Conservation (phyloP, 2,329 filamentous ascomycete species). For the Ceratocystiopsis sp. region DNA sequence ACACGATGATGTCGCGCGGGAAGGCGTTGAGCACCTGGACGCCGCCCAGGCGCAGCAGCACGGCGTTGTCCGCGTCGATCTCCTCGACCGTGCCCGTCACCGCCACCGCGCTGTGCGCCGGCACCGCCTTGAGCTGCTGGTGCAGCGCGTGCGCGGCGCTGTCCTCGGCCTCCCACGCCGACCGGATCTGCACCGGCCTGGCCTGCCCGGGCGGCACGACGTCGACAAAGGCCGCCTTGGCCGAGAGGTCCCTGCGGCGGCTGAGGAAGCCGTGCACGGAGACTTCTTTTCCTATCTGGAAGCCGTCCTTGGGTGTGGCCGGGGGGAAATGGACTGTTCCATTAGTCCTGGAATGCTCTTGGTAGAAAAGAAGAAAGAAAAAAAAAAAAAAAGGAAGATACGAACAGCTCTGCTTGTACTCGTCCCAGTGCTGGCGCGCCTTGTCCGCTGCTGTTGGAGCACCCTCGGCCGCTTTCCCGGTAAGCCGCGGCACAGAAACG, state of each 20-base stretch:
- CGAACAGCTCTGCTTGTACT: conserved; percentile 28
- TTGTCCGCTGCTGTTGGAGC: too few species aligned
- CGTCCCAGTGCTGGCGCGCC: conserved; percentile 15
- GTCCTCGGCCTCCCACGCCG: conserved; percentile 21
- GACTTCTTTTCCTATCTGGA: conserved; percentile 22
- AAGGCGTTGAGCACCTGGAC: conserved; percentile 58
- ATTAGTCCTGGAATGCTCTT: too few species aligned
- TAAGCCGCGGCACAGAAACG: neutral
- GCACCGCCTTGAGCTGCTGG: conserved; percentile 26
- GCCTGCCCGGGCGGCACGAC: conserved; percentile 19
- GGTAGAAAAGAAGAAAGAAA: neutral
- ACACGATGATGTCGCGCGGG: conserved; percentile 59
- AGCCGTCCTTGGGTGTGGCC: conserved; percentile 13
- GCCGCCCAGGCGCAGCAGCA: conserved; percentile 28
- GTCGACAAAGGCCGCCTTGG: conserved; percentile 54
- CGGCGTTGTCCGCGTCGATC: neutral
- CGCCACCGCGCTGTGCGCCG: conserved; percentile 34
- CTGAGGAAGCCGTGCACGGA: conserved; percentile 56
- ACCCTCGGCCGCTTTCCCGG: neutral
- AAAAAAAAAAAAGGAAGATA: neutral
- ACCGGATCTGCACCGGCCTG: conserved; percentile 22
- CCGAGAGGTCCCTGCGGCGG: conserved; percentile 48
- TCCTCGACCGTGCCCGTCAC: conserved; percentile 22
- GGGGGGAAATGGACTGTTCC: conserved; percentile 15
- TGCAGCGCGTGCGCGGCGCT: conserved; percentile 20